Evolutionary conservation across 768 basidiomycete genomes (phyloP), one percentile per base, ranked within the genome.

Genomic region (Lepiota brunneoincarnata): DNA sequence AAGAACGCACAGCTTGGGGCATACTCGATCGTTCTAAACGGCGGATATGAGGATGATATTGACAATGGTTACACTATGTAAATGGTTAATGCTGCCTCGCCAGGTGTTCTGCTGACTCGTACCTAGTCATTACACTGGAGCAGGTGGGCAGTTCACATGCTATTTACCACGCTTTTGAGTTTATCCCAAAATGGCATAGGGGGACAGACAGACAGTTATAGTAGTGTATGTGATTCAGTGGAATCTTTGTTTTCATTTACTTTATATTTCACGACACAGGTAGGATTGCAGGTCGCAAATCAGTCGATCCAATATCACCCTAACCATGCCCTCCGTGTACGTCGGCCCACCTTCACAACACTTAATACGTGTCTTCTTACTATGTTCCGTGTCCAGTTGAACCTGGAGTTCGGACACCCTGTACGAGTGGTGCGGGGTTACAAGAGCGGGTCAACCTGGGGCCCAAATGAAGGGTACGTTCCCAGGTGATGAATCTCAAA

Each of bases 401-500:
- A 56, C 59, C 72, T 36, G 3, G 62, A 69, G 14, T 71, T 64
- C 1, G 39, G 58, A 34, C 47, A 58, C 3, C 76, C 74, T 9
- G 70, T 79, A 34, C 71, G 77, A 4, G 75, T 78, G 11, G 62
- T 77, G 37, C 72, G 77, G 18, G 75, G 75, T 2, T 42, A 55
- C 11, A 64, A 65, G 34, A 23, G 54, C 10, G 21, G 60, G 1
- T 73, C 73, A 0, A 43, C 47, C 28, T 78, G 67, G 55, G 74
- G 74, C 1, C 75, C 75, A 17, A 34, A 23, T 15, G 12, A 54
- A 46, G 74, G 73, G 67, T 74, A 59, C 41, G 64, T 40, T 43
- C 10, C 51, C 2, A 28, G n/a, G 17, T 2, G 38, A 36, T 51
- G 45, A 21, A 40, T 26, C 43, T 23, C n/a, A 24, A 15, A 43